Evolutionary conservation across 2,329 filamentous ascomycete species (phyloP).

Genomic region (Pestalotiopsis sp.): DNA sequence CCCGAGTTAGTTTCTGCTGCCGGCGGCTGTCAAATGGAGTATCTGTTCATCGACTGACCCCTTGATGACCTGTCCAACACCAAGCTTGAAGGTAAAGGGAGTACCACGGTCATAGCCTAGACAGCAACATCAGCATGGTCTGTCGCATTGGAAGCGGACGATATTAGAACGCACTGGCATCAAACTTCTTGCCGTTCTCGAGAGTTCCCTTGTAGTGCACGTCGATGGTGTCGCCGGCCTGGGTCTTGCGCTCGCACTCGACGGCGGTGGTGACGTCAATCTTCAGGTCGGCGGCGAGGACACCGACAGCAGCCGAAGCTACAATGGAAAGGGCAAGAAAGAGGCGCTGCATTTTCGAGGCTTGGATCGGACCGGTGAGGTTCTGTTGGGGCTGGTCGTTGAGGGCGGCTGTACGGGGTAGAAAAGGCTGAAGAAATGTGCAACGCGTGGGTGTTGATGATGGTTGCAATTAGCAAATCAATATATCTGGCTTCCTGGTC

Average conservation of each 20-base stretch:
- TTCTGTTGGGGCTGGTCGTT: not conserved
- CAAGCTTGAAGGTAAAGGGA: slow-evolving; percentile 81
- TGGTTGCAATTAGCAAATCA: not conserved
- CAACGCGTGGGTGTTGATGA: not conserved
- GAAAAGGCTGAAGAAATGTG: not conserved
- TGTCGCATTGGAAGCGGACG: not conserved
- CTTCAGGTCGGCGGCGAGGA: slow-evolving; percentile 65
- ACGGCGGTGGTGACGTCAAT: slow-evolving; percentile 76
- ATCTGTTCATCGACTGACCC: slow-evolving; percentile 57
- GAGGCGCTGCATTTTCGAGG: slow-evolving; percentile 50
- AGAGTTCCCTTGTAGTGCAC: slow-evolving; percentile 92
- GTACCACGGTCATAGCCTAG: slow-evolving; percentile 72
- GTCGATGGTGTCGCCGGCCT: slow-evolving; percentile 75
- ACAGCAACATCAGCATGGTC: slow-evolving; percentile 39
- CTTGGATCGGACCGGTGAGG: not conserved
- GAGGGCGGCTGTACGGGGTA: not conserved
- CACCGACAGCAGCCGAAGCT: slow-evolving; percentile 52
- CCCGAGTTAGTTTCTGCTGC: not conserved
- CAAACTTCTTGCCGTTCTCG: slow-evolving; percentile 78
- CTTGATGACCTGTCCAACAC: slow-evolving; percentile 82
- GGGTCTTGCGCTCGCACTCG: slow-evolving; percentile 78
- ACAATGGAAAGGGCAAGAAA: slow-evolving; percentile 51
- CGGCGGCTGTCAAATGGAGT: not conserved
- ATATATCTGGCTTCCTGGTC: not conserved
- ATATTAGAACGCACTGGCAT: slow-evolving; percentile 59